Base-by-base conservation (phyloP, 129 eudicot species). In the Pseudognaphalium luteoalbum region DNA sequence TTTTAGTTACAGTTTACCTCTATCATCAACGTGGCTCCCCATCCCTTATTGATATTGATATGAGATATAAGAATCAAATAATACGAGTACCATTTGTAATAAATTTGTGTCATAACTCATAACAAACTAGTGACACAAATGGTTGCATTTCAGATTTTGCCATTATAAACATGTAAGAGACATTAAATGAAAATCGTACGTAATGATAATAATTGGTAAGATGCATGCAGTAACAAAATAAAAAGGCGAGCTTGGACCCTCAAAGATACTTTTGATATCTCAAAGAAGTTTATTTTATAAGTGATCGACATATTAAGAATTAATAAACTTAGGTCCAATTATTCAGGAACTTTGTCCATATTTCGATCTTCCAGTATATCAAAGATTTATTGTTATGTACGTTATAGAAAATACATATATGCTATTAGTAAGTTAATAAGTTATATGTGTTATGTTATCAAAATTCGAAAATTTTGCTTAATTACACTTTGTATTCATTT, bases 41-140 rank as follows among this genome's bases (percentile, higher is more conserved):
- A n/a, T n/a, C n/a, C 28, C 1, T 25, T 25, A 25, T 1, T 25
- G 28, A 25, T 25, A 25, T 25, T 33, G 6, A 33, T 4, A 33
- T 14, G 52, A 14, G 60, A 54, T 56, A 58, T 58, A 58, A 20
- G 30, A 58, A 58, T 58, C 29, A 22, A 21, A 59, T 21, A 59
- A 22, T 8, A 9, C 5, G 35, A 33, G 37, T 33, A 33, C 37
- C 37, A 33, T 10, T 22, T 21, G n/a, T 22, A 60, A 60, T 60
- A 60, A 61, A 61, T 61, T 61, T 3, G 1, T 11, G 52, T 4
- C 73, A 21, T 42, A 42, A 15, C 10, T 12, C 21, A 22, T 68
- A 68, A 68, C 59, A 68, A 68, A 68, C 58, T 68, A 68, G 15
- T 68, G 34, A 39, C 34, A 60, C 8, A 68, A 6, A 19, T 21